These are phyloP conservation scores for Lactarius trivialis DNA, from an alignment of 768 basidiomycete species.

Conservation along the genomic window DNA sequence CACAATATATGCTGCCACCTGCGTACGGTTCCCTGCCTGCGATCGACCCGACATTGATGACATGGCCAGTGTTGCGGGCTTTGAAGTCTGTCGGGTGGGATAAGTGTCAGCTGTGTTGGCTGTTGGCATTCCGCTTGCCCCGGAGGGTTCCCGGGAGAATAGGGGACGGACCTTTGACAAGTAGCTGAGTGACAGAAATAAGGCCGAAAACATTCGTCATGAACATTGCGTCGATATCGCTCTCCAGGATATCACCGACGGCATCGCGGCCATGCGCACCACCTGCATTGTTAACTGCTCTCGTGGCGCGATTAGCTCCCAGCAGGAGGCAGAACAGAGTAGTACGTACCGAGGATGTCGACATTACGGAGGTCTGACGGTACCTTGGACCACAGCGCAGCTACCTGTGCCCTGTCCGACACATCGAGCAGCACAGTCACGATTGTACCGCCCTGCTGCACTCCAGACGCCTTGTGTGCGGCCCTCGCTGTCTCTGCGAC, in stretches of 20 bases:
- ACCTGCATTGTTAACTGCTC: slow-evolving; percentile 75
- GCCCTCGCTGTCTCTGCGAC: slow-evolving; percentile 60
- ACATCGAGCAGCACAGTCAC: slow-evolving; percentile 71
- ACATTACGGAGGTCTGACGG: slow-evolving; percentile 64
- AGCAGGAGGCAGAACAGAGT: background rate
- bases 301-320: too few species aligned
- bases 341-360: slow-evolving; percentile 70
- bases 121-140: background rate
- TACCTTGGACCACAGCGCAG: slow-evolving; percentile 61
- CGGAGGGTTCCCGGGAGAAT: slow-evolving; percentile 38
- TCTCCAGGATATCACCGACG: slow-evolving; percentile 73
- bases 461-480: slow-evolving; percentile 67
- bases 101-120: slow-evolving; percentile 33
- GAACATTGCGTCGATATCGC: slow-evolving; percentile 64
- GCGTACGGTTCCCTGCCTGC: slow-evolving; percentile 71
- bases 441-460: slow-evolving; percentile 74
- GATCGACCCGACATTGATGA: slow-evolving; percentile 94
- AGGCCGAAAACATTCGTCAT: slow-evolving; percentile 67
- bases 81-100: slow-evolving; percentile 25
- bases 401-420: slow-evolving; percentile 66
- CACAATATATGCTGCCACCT: slow-evolving; percentile 89
- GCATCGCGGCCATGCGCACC: slow-evolving; percentile 84
- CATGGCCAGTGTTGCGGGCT: slow-evolving; percentile 57
- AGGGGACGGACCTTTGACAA: slow-evolving; percentile 27
- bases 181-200: slow-evolving; percentile 73